A percentile compares a stretch with the other conserved stretches of the same genome.
Conservation (phyloP, 176 grass and related monocot genomes). For the Cenchrus fungigraminus region DNA sequence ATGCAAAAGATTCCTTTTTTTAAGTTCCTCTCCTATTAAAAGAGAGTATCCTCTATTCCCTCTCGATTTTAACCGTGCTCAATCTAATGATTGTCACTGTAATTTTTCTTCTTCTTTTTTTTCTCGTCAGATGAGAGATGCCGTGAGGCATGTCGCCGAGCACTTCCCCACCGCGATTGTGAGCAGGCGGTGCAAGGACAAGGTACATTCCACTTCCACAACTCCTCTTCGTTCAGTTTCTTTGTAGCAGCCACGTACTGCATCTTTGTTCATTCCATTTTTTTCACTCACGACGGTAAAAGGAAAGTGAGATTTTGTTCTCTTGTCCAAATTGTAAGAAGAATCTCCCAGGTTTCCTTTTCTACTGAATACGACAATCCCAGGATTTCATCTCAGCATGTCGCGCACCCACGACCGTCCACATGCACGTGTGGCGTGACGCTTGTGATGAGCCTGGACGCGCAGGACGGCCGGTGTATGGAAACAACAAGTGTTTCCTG, state of each 20-base stretch:
- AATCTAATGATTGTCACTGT: not conserved
- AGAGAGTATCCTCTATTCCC: constrained; percentile 32
- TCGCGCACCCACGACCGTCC: not conserved
- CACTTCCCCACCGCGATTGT: constrained; percentile 92
- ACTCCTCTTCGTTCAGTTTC: not conserved
- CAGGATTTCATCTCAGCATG: not conserved
- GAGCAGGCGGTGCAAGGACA: constrained; percentile 82
- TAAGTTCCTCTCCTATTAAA: not conserved
- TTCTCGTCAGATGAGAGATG: constrained; percentile 70
- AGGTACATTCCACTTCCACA: constrained; percentile 56
- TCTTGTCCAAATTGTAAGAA: constrained; percentile 6
- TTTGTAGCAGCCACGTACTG: not conserved
- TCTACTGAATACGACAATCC: not conserved
- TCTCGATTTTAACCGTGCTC: not conserved
- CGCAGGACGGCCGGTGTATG: not conserved
- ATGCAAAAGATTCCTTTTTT: not conserved
- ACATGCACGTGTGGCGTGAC: not conserved
- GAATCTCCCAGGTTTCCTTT: constrained; percentile 40
- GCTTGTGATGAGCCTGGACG: constrained; percentile 37
- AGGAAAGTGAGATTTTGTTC: not conserved
- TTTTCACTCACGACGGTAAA: not conserved
- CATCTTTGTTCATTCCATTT: not conserved
- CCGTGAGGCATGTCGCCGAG: constrained; percentile 63
- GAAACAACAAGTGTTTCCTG: not conserved
- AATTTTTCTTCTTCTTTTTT: not conserved